Evolutionary conservation across 192 early-diverging fungal species (phyloP), one percentile per base, ranked within the genome.

Genomic region (Rhizophagus sp.): DNA sequence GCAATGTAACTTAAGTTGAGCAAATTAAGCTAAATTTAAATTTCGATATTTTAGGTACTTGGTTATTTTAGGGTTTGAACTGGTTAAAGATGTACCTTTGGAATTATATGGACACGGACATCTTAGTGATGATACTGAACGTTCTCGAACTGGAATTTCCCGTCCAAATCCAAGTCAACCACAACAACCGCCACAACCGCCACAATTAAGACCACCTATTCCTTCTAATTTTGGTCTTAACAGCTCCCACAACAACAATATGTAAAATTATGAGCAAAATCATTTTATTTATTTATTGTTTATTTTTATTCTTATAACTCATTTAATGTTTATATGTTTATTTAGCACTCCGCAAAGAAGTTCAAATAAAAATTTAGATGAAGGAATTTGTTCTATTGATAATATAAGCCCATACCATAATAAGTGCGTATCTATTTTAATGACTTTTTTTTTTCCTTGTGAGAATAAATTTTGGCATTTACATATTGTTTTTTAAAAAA

Each of bases 371-470:
- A 22, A 69, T 22, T 36, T 1, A 9, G 68, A 41, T 44, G 68
- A 70, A 44, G 68, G 34, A 41, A n/a, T 70, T 41, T 91, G 85
- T 78, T 85, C 92, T 33, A 95, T 96, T 83, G 90, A 85, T 63
- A 89, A 86, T 73, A 85, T 97, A 76, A 96, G 91, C 78, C 96
- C 96, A 62, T 97, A 97, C 87, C 94, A 95, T 82, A 95, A 92
- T 87, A 94, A 91, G 89, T 94, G 84, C 24, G 70, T 34, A 78
- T 70, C 5, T 5, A 3, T 74, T 41, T 47, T 19, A 47, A 76
- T 33, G 22, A 10, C 39, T 41, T 34, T 15, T 19, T 2, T n/a
- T 78, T 12, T 30, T 4, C 27, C 9, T 24, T 5, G 62, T 9
- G 24, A 36, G 11, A 30, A 36, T 22, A 12, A 72, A 44, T 15